Percentiles rank a stretch among this genome's conserved stretches.
These are phyloP conservation scores for Pseudocercospora fuligena DNA, from an alignment of 2,329 filamentous ascomycete species.

Conservation along the genomic window DNA sequence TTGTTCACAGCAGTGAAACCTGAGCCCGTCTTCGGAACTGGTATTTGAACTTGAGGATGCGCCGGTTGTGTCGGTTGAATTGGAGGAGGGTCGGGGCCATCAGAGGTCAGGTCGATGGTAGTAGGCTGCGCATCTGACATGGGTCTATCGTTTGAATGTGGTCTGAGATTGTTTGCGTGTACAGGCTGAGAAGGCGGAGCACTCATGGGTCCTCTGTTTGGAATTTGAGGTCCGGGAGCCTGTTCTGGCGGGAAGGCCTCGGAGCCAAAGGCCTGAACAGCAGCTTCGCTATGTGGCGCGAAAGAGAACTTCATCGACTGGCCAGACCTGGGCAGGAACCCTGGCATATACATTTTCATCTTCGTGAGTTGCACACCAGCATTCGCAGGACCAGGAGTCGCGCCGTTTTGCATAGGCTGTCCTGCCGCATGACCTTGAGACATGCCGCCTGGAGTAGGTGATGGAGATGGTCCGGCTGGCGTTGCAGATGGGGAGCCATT, in stretches of 20 bases:
- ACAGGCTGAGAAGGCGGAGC: slow-evolving; percentile 15
- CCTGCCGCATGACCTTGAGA: slow-evolving; percentile 2
- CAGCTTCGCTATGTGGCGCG: slow-evolving; percentile 29
- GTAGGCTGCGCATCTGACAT: slow-evolving; percentile 14
- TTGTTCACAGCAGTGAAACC: slow-evolving; percentile 14
- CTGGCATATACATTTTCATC: slow-evolving; percentile 33
- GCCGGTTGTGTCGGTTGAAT: neutral
- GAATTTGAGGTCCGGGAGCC: slow-evolving; percentile 17
- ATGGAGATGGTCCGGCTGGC: slow-evolving; percentile 15
- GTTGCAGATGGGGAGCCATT: slow-evolving; percentile 12
- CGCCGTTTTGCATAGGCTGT: neutral
- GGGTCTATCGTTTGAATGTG: slow-evolving; percentile 1
- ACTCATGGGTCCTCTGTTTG: slow-evolving; percentile 31
- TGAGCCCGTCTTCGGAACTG: neutral
- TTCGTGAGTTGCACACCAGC: slow-evolving; percentile 25
- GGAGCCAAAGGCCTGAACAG: slow-evolving; percentile 30
- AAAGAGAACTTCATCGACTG: slow-evolving; percentile 40
- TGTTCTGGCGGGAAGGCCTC: slow-evolving; percentile 29
- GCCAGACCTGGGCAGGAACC: slow-evolving; percentile 33
- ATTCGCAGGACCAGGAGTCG: slow-evolving; percentile 1
- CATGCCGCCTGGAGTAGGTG: neutral
- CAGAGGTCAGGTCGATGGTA: slow-evolving; percentile 24
- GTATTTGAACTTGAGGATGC: slow-evolving; percentile 2
- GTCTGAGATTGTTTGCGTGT: neutral
- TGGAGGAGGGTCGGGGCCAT: slow-evolving; percentile 7